Base-by-base conservation (phyloP, 169 alveolate species). In the Eimeria falciformis region DNA sequence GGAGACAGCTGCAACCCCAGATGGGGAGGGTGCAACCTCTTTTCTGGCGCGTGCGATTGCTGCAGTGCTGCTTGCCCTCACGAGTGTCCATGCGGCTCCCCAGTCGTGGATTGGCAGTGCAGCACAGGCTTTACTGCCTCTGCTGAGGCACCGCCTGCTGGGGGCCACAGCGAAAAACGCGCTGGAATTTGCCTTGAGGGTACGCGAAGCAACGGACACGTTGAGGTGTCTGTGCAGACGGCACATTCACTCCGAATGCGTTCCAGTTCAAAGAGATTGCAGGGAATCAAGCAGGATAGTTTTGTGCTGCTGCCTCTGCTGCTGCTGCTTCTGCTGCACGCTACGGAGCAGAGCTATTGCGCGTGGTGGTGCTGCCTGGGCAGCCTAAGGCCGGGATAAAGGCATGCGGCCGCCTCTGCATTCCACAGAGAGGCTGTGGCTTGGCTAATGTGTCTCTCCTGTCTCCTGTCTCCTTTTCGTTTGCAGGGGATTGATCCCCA, bases 101-200 rank as follows among this genome's bases (percentile, higher is more conserved):
- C 94, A 90, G 66, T 90, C 94, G 33, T 90, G 94, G 94, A 90
- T 90, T 12, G 94, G 94, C 37, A 90, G 47, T 25, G 94, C 94
- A 46, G 94, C 94, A 5, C 94, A 90, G 45, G 47, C 91, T 5
- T 55, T 90, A n/a, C 87, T 79, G 25, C 85, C 83, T 9, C 91
- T 90, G 14, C 94, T 90, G 12, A 68, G 85, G 25, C 94, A 78
- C 58, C 71, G 91, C 69, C 29, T n/a, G 23, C 77, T 90, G 5
- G 85, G 25, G 66, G 55, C 33, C 43, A 50, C 85, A 17, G 56
- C 90, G 47, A 66, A 55, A 29, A 73, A 17, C 50, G 83, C 91
- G 18, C 75, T 90, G 29, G 91, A 82, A 53, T 18, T 25, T 27
- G 62, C 91, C n/a, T 53, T 90, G 56, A 45, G 55, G 91, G 94